Evolutionary conservation across 164 flowering plant genomes (phyloP), one percentile per base, ranked within the genome.

Genomic region (Dillenia turbinata): DNA sequence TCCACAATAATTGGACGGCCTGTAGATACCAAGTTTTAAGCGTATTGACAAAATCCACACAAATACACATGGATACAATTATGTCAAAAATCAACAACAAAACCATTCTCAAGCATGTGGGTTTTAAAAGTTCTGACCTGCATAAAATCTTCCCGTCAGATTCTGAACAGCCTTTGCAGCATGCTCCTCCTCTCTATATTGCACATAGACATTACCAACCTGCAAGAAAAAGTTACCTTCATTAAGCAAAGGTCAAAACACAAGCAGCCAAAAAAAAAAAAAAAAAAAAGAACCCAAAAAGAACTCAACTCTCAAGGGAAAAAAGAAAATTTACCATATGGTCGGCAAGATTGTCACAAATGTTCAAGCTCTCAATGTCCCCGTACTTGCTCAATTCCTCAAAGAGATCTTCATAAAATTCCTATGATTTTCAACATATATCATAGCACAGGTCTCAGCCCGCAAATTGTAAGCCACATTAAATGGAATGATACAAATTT

Each of bases 171-270:
- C 96, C 70, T 79, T 85, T 46, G 87, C 82, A 55, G 98, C 97
- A 56, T 85, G 88, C 44, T 92, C 97, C 68, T 92, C 97, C 78
- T 90, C 93, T 54, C 92, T 75, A 65, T 82, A 90, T 72, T 90
- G 97, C 53, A 84, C 98, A 67, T 92, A 92, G 1, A 92, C 98
- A 83, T 92, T 92, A 3, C 98, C 98, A 46, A 89, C 94, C 94
- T 92, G 79, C 71, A 15, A 44, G 7, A 61, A 10, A 13, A 15
- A 50, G 22, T 47, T 24, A 17, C 9, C 1, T 19, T 16, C 9
- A 2, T 7, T 33, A 60, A 47, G 0, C 7, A 40, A 40, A 22
- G 2, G 10, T 5, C 49, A 49, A 24, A 49, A 49, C 17, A 59
- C 2, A 47, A 47, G 5, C 3, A 33, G 13, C 43, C 40, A 40